phyloP scores from a whole-genome alignment of 352 stramenopile species.

The Globisporangium takayamanum region DNA sequence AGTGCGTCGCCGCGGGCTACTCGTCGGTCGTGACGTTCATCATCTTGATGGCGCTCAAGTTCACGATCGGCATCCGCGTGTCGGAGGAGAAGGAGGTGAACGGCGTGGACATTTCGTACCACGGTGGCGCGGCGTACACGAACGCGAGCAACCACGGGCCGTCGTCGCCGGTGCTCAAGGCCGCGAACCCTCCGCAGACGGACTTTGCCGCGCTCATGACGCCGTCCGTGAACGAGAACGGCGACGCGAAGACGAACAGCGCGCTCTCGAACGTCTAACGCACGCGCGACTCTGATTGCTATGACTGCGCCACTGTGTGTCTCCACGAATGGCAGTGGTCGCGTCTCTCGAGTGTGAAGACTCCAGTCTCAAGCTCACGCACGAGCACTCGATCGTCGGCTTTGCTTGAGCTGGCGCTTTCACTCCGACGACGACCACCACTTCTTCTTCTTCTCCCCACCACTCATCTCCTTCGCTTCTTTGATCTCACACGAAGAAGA shows the following conservation, averaged over 20 bases:
- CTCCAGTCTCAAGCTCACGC: no score
- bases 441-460: no score
- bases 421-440: no score
- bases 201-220: conserved; percentile 31
- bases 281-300: background rate
- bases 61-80: conserved; percentile 65
- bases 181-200: conserved; percentile 22
- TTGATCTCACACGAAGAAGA: no score
- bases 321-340: no score
- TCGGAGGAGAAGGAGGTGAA: conserved; percentile 73
- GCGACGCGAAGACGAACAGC: conserved; percentile 5
- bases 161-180: conserved; percentile 25
- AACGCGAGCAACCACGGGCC: conserved; percentile 33
- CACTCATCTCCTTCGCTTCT: no score
- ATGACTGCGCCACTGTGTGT: no score
- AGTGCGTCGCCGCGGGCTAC: conserved; percentile 55
- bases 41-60: conserved; percentile 67
- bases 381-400: background rate
- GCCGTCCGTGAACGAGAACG: conserved; percentile 10
- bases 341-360: no score
- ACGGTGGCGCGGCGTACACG: conserved; percentile 58
- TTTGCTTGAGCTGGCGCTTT: no score
- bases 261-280: conserved; percentile 15
- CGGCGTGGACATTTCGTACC: conserved; percentile 74
- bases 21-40: conserved; percentile 60